Base-by-base conservation (phyloP, 23 red algal species). In the Cyanidiococcus yangmingshanensis region DNA sequence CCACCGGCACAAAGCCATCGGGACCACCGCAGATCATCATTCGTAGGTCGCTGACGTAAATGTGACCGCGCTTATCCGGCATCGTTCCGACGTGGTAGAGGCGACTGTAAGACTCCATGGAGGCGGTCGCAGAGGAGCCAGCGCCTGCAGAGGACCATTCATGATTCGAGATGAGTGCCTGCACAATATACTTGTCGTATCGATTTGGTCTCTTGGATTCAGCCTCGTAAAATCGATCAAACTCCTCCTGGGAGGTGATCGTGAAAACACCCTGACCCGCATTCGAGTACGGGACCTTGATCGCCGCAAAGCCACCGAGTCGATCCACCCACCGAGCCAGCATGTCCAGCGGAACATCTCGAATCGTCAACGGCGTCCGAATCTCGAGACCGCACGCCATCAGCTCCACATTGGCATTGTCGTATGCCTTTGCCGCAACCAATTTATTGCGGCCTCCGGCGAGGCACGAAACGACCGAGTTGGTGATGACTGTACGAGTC, bases 391-490 rank as follows among this genome's bases (percentile, higher is more conserved):
- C 78, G 38, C 58, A 81, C 0, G 78, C 78, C 78, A 81, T 81
- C 45, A 81, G 68, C 68, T 81, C 78, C 38, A 81, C 78, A 25
- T 81, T 81, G 38, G 59, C 59, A 31, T 81, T 81, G 51, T 81
- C 78, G 50, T 81, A 81, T 1, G 78, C 78, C 32, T 81, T 81
- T 25, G 78, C 78, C 35, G 78, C 78, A 0, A 81, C 78, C 7
- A 81, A 41, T 39, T 81, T 81, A 41, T 81, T 81, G 36, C 78
- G 39, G 37, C 78, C 78, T n/a, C 78, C 78, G n/a, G 78, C 78
- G 1, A 81, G 45, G 30, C 78, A 81, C 12, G 78, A 67, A 16
- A 81, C 68, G 3, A 81, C 68, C 36, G 78, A 71, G 67, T 81
- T 81, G 58, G 68, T 81, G 50, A 81, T 81, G 68, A 81, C n/a